Evolutionary conservation across 1,284 basidiomycete genomes (phyloP).

Genomic region (Termitomyces sp.): DNA sequence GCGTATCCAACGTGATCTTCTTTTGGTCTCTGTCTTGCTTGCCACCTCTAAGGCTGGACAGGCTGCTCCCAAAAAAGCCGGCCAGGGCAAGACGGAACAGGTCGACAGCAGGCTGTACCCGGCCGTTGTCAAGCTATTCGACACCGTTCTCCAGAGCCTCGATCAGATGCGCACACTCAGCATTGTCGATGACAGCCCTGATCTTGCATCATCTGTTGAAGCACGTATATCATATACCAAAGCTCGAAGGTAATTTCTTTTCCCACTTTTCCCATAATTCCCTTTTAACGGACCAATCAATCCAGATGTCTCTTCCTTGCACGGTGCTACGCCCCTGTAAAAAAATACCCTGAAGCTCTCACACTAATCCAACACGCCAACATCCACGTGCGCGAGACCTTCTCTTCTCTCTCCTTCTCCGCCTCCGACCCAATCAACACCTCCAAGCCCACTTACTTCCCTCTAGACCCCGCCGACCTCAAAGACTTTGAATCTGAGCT

Average conservation of each 20-base stretch:
- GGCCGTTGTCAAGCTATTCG: slow-evolving; percentile 83
- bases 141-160: slow-evolving; percentile 79
- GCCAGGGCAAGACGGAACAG: slow-evolving; percentile 40
- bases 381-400: slow-evolving; percentile 68
- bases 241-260: slow-evolving; percentile 52
- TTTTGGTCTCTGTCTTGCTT: slow-evolving; percentile 69
- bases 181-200: slow-evolving; percentile 84
- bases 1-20: slow-evolving; percentile 83
- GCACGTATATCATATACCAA: slow-evolving; percentile 70
- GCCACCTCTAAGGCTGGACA: slow-evolving; percentile 25
- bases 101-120: slow-evolving; percentile 71
- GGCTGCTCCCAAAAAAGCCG: slow-evolving; percentile 11
- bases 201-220: slow-evolving; percentile 73
- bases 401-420: slow-evolving; percentile 40
- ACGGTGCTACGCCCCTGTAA: slow-evolving; percentile 62
- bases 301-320: slow-evolving; percentile 65
- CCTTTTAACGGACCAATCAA: neutral
- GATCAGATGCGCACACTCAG: slow-evolving; percentile 78
- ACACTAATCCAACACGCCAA: slow-evolving; percentile 63
- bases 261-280: neutral
- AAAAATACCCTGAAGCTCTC: slow-evolving; percentile 69
- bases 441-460: slow-evolving; percentile 47
- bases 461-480: slow-evolving; percentile 41
- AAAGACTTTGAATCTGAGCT: slow-evolving; percentile 48
- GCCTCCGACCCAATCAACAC: slow-evolving; percentile 39